Evolutionary conservation across 2,329 filamentous ascomycete genomes (phyloP).

Genomic region (Aureobasidium sp.): DNA sequence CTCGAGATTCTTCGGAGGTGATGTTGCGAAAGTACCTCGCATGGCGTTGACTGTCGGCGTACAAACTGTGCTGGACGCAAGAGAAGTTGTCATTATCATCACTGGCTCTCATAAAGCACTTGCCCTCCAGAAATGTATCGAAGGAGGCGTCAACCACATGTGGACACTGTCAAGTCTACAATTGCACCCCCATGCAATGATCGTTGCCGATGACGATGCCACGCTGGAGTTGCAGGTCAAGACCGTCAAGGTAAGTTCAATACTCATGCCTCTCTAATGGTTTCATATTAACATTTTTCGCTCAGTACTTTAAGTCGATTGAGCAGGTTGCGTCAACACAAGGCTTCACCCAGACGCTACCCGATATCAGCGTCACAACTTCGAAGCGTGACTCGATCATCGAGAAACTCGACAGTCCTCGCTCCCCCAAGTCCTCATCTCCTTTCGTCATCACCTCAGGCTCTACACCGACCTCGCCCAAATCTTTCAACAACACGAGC

Average conservation of each 20-base stretch:
- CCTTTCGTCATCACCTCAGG: background rate
- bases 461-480: background rate
- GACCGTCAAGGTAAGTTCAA: conserved; percentile 31
- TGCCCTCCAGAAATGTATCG: conserved; percentile 72
- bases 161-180: conserved; percentile 81
- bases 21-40: conserved; percentile 65
- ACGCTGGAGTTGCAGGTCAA: conserved; percentile 43
- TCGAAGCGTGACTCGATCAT: conserved; percentile 31
- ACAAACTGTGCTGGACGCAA: conserved; percentile 70
- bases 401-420: conserved; percentile 29
- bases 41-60: conserved; percentile 83
- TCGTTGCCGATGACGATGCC: conserved; percentile 73
- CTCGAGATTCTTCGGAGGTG: conserved; percentile 73
- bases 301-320: conserved; percentile 44
- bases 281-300: background rate
- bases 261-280: background rate
- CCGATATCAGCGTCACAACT: conserved; percentile 26
- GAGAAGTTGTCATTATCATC: conserved; percentile 77
- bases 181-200: conserved; percentile 71
- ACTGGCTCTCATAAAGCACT: conserved; percentile 74
- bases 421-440: conserved; percentile 18
- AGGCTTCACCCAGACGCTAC: conserved; percentile 40
- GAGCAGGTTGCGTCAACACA: conserved; percentile 40
- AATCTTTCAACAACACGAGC: background rate
- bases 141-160: conserved; percentile 81